Evolutionary conservation across 2,329 filamentous ascomycete genomes (phyloP).

Genomic region (Clarireedia sp.): DNA sequence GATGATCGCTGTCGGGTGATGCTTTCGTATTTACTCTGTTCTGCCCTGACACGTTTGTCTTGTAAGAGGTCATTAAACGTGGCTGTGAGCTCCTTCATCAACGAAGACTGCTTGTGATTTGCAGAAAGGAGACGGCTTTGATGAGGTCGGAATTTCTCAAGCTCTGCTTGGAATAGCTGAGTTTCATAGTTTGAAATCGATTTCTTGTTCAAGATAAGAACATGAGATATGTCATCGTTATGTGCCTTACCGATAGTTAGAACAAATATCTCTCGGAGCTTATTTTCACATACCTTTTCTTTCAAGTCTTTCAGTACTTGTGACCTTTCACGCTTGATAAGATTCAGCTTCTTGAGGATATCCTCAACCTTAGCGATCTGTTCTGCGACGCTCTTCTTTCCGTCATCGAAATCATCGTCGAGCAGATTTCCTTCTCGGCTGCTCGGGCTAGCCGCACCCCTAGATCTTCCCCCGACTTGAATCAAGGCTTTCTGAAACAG

Average conservation of each 20-base stretch:
- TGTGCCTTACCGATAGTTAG: slow-evolving; percentile 56
- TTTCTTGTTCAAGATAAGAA: slow-evolving; percentile 96
- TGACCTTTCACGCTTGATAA: slow-evolving; percentile 84
- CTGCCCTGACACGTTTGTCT: slow-evolving; percentile 85
- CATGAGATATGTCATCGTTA: slow-evolving; percentile 94
- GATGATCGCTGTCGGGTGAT: slow-evolving; percentile 75
- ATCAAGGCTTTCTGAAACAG: slow-evolving; percentile 82
- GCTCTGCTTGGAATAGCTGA: slow-evolving; percentile 86
- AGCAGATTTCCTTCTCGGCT: slow-evolving; percentile 65
- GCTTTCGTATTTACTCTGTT: slow-evolving; percentile 90
- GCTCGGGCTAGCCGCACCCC: slow-evolving; percentile 48
- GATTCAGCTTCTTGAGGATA: slow-evolving; percentile 78
- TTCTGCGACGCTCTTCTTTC: slow-evolving; percentile 70
- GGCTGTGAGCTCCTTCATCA: slow-evolving; percentile 90
- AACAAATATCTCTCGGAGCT: not conserved
- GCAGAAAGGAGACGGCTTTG: slow-evolving; percentile 87
- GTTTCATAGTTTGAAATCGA: slow-evolving; percentile 85
- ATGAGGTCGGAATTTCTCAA: slow-evolving; percentile 95
- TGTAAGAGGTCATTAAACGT: slow-evolving; percentile 83
- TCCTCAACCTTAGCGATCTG: slow-evolving; percentile 88
- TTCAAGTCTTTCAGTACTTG: slow-evolving; percentile 96
- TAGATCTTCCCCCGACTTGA: slow-evolving; percentile 59
- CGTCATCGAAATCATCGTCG: slow-evolving; percentile 87
- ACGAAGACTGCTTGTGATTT: slow-evolving; percentile 85
- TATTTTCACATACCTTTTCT: slow-evolving; percentile 69